Evolutionary conservation across 345 rosid species (phyloP).

Genomic region (Lepidium sativum): DNA sequence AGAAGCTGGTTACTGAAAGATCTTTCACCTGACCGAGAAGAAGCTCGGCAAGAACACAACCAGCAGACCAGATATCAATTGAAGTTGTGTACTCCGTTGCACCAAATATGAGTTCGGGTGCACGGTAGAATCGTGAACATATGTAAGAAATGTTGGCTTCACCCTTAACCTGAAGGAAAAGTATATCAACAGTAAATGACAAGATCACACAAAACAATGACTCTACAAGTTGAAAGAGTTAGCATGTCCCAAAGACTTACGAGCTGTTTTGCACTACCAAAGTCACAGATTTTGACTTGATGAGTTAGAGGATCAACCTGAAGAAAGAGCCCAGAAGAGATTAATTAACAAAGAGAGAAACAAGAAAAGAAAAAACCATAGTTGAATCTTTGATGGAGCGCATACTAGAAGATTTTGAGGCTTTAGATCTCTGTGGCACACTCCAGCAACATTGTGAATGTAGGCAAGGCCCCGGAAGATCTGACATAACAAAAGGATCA

Average conservation of each 20-base stretch:
- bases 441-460: constrained; percentile 69
- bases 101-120: constrained; percentile 67
- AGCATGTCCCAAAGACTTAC: constrained; percentile 30
- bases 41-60: constrained; percentile 72
- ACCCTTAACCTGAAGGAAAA: constrained; percentile 50
- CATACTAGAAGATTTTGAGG: constrained; percentile 90
- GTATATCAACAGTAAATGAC: neutral
- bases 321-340: neutral
- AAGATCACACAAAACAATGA: neutral
- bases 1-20: neutral
- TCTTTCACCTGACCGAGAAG: constrained; percentile 58
- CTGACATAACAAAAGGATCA: constrained; percentile 30
- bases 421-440: constrained; percentile 85
- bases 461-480: constrained; percentile 82
- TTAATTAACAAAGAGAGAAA: neutral
- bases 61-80: constrained; percentile 70
- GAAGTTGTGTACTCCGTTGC: constrained; percentile 65
- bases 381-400: neutral
- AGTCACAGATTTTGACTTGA: constrained; percentile 69
- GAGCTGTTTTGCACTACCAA: constrained; percentile 89
- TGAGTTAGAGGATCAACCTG: constrained; percentile 94
- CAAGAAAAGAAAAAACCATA: constrained; percentile 1
- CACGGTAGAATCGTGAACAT: constrained; percentile 64
- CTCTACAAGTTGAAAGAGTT: neutral
- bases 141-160: constrained; percentile 62